A percentile compares a stretch with the other conserved stretches of the same genome.
phyloP scores from a whole-genome alignment of 2,329 filamentous ascomycete genomes.

The Trichoderma polysporum region DNA sequence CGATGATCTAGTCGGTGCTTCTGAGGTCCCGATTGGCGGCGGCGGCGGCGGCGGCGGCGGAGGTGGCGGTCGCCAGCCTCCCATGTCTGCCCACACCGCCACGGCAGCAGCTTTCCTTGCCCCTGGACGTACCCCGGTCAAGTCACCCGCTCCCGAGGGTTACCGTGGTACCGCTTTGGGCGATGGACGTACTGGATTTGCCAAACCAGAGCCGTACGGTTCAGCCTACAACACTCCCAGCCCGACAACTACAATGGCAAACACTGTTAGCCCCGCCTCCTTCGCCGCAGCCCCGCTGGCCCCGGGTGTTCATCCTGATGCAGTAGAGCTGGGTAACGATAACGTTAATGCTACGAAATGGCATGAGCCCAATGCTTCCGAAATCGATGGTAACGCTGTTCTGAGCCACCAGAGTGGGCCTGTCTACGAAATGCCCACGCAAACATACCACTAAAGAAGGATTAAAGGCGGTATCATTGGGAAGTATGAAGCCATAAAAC shows the following conservation, averaged over 20 bases:
- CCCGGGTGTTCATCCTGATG: neutral
- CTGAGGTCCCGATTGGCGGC: constrained; percentile 43
- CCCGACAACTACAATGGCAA: constrained; percentile 25
- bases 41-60: constrained; percentile 26
- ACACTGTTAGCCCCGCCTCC: constrained; percentile 21
- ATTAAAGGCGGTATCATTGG: neutral
- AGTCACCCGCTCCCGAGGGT: constrained; percentile 33
- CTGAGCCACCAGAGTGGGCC: constrained; percentile 36
- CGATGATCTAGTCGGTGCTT: constrained; percentile 43
- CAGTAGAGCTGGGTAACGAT: constrained; percentile 37
- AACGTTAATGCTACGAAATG: constrained; percentile 34
- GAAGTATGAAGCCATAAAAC: neutral
- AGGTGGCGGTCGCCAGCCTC: constrained; percentile 23
- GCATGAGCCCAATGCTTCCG: constrained; percentile 38
- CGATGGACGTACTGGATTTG: constrained; percentile 41
- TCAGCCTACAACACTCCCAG: constrained; percentile 32
- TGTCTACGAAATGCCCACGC: constrained; percentile 45
- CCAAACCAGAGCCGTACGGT: constrained; percentile 39
- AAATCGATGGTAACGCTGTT: constrained; percentile 41
- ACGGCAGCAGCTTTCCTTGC: constrained; percentile 29
- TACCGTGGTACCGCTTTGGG: constrained; percentile 43
- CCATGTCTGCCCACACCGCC: constrained; percentile 34
- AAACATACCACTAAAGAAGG: constrained; percentile 36
- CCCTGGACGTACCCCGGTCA: constrained; percentile 30
- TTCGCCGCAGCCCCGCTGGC: constrained; percentile 23